phyloP scores from a whole-genome alignment of 2,329 filamentous ascomycete genomes.

The Sphaerulina vaccinii region DNA sequence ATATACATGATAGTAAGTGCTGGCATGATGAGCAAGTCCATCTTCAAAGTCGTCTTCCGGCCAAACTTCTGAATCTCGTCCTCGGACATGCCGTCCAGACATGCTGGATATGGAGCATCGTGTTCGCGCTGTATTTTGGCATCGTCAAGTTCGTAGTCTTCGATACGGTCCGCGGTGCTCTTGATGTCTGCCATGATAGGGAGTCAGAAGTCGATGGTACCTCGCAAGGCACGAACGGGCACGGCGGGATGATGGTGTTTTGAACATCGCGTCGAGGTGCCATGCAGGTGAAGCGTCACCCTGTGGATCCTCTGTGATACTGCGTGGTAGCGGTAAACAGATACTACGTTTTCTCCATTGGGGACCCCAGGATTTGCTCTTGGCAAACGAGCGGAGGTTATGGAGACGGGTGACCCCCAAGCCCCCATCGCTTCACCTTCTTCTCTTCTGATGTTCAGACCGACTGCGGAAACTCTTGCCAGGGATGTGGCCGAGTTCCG shows the following conservation, averaged over 20 bases:
- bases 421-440: too few species aligned
- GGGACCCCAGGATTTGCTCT: too few species aligned
- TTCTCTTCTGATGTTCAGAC: too few species aligned
- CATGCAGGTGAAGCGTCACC: neutral
- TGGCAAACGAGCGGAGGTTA: too few species aligned
- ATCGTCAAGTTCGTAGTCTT: constrained; percentile 17
- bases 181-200: constrained; percentile 18
- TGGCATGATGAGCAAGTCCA: constrained; percentile 31
- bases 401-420: too few species aligned
- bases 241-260: too few species aligned
- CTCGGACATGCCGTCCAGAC: constrained; percentile 16
- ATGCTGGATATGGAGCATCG: constrained; percentile 8
- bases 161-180: constrained; percentile 13
- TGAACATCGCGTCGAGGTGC: neutral
- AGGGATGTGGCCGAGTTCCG: too few species aligned
- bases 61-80: constrained; percentile 24
- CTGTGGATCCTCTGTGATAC: neutral
- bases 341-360: too few species aligned
- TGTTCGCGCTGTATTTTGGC: constrained; percentile 12
- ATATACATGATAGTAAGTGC: constrained; percentile 30
- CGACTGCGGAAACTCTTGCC: too few species aligned
- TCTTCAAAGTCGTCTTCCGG: constrained; percentile 24
- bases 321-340: too few species aligned
- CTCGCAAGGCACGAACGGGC: too few species aligned
- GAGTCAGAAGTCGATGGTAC: too few species aligned